Conservation (phyloP, 1,284 basidiomycete genomes). For the Trichosporon faecale region DNA sequence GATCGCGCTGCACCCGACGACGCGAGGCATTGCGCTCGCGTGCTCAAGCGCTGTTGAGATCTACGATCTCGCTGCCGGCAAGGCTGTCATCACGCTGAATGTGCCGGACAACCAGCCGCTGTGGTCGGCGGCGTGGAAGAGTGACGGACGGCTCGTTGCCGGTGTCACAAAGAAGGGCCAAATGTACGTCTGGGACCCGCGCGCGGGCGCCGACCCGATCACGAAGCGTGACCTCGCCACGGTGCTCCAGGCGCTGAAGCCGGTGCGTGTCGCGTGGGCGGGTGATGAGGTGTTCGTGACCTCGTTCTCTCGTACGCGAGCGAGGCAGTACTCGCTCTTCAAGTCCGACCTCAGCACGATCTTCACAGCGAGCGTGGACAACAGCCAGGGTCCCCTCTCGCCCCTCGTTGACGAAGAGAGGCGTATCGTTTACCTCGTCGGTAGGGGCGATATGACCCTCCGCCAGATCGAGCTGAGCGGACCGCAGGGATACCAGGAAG, state of each 20-base stretch:
- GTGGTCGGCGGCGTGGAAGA: slow-evolving; percentile 50
- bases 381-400: slow-evolving; percentile 45
- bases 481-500: slow-evolving; percentile 46
- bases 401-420: slow-evolving; percentile 51
- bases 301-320: slow-evolving; percentile 45
- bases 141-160: slow-evolving; percentile 44
- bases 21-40: slow-evolving; percentile 43
- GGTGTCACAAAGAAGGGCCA: slow-evolving; percentile 47
- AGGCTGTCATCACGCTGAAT: slow-evolving; percentile 26
- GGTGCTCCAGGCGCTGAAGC: slow-evolving; percentile 46
- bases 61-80: slow-evolving; percentile 39
- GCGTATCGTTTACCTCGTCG: slow-evolving; percentile 50
- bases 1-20: slow-evolving; percentile 51
- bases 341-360: slow-evolving; percentile 31
- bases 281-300: slow-evolving; percentile 50
- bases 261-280: slow-evolving; percentile 39
- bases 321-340: slow-evolving; percentile 40
- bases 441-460: slow-evolving; percentile 52
- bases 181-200: slow-evolving; percentile 46
- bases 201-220: slow-evolving; percentile 28
- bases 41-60: slow-evolving; percentile 35
- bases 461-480: slow-evolving; percentile 51
- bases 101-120: slow-evolving; percentile 27
- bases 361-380: slow-evolving; percentile 49
- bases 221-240: slow-evolving; percentile 27